Conservation (phyloP, 2,329 filamentous ascomycete genomes). For the Rosellinia necatrix region DNA sequence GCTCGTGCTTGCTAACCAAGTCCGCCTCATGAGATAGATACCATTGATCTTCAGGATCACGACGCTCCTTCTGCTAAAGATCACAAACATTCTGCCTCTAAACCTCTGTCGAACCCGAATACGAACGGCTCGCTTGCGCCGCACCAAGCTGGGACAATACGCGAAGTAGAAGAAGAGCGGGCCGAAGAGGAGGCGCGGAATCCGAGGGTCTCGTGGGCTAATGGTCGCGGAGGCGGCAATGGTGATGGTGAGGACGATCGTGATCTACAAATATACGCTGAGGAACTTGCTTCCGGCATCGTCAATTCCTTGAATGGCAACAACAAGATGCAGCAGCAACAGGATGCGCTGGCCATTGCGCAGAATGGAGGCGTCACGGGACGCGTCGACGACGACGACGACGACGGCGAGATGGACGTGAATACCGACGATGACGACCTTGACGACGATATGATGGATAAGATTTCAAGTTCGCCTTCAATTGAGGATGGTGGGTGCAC, state of each 20-base stretch:
- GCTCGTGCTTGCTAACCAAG: slow-evolving; percentile 37
- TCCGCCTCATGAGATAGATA: slow-evolving; percentile 63
- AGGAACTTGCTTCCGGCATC: slow-evolving; percentile 50
- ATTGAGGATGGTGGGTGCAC: slow-evolving; percentile 96
- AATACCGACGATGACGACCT: slow-evolving; percentile 72
- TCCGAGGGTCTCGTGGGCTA: slow-evolving; percentile 62
- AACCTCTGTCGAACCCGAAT: slow-evolving; percentile 48
- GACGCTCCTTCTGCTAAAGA: slow-evolving; percentile 82
- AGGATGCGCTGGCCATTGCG: slow-evolving; percentile 63
- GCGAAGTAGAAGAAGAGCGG: slow-evolving; percentile 77
- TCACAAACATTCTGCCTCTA: slow-evolving; percentile 63
- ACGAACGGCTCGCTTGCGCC: slow-evolving; percentile 62
- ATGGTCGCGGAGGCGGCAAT: no score
- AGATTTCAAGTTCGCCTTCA: slow-evolving; percentile 97
- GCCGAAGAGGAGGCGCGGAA: slow-evolving; percentile 72
- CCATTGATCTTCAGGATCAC: slow-evolving; percentile 90
- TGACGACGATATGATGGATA: slow-evolving; percentile 96
- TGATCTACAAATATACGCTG: slow-evolving; percentile 52
- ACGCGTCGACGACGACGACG: slow-evolving; percentile 61
- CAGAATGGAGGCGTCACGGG: slow-evolving; percentile 62
- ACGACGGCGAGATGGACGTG: slow-evolving; percentile 69
- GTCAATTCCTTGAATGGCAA: slow-evolving; percentile 47
- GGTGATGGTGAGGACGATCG: slow-evolving; percentile 47
- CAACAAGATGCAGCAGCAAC: slow-evolving; percentile 52
- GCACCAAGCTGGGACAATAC: slow-evolving; percentile 84